phyloP scores from a whole-genome alignment of 116 monocot species.

The Zostera marina region DNA sequence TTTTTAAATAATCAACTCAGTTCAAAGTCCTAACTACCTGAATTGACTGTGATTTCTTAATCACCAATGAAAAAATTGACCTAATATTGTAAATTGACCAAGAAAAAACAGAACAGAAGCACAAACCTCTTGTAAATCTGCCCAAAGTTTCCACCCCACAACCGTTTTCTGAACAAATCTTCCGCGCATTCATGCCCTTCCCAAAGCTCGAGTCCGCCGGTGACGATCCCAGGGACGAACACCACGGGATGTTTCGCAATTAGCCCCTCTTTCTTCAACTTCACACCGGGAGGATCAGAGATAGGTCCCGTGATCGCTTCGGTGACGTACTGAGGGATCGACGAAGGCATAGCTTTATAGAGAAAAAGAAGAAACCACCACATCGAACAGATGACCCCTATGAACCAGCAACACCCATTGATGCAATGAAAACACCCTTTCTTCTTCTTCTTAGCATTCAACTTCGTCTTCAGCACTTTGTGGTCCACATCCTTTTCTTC shows the following conservation, averaged over 20 bases:
- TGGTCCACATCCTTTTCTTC: not conserved
- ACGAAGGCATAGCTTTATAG: conserved; percentile 92
- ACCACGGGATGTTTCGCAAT: conserved; percentile 74
- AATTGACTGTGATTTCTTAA: too few relatives aligned
- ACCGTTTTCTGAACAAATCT: conserved; percentile 76
- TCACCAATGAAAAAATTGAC: too few relatives aligned
- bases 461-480: not conserved
- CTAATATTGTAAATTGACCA: not conserved
- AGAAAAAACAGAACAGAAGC: not conserved
- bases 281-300: conserved; percentile 85
- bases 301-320: conserved; percentile 84
- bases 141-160: conserved; percentile 92
- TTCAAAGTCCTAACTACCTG: too few relatives aligned
- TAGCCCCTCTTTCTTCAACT: conserved; percentile 79
- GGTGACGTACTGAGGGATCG: conserved; percentile 88
- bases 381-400: conserved; percentile 54
- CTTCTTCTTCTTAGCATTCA: conserved; percentile 7
- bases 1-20: too few relatives aligned
- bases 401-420: conserved; percentile 72
- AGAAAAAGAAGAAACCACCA: conserved; percentile 89
- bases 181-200: conserved; percentile 94
- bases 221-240: conserved; percentile 97
- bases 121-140: conserved; percentile 81
- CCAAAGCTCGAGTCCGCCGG: conserved; percentile 94
- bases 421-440: conserved; percentile 42